Evolutionary conservation across 2,329 filamentous ascomycete species (phyloP).

Genomic region (Talaromyces verruculosus): DNA sequence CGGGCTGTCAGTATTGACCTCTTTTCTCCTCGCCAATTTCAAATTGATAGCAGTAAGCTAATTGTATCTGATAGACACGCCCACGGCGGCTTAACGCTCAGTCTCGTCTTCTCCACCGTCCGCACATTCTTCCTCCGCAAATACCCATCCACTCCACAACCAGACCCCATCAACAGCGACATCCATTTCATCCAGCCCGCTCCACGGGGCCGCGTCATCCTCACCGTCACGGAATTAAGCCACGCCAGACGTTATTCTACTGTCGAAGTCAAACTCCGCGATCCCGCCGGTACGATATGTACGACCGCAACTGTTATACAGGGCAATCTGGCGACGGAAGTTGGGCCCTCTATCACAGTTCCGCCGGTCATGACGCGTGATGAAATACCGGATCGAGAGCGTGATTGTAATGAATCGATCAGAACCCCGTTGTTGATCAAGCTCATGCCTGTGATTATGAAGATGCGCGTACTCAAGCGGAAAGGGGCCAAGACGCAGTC

Average conservation of each 20-base stretch:
- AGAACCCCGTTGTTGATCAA: slow-evolving; percentile 7
- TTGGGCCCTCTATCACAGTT: slow-evolving; percentile 8
- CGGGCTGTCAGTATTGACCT: slow-evolving; percentile 10
- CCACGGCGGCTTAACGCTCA: slow-evolving; percentile 17
- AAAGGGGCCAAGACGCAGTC: slow-evolving; percentile 13
- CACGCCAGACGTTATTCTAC: slow-evolving; percentile 17
- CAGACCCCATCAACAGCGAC: slow-evolving; percentile 19
- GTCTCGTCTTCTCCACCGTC: slow-evolving; percentile 17
- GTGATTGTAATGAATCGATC: slow-evolving; percentile 7
- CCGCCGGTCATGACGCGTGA: slow-evolving; percentile 13
- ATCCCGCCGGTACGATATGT: slow-evolving; percentile 11
- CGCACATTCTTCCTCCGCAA: slow-evolving; percentile 19
- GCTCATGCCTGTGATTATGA: slow-evolving; percentile 14
- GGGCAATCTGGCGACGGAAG: slow-evolving; percentile 17
- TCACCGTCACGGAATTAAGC: slow-evolving; percentile 16
- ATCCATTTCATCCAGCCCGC: slow-evolving; percentile 18
- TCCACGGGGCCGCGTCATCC: slow-evolving; percentile 13
- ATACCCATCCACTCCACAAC: slow-evolving; percentile 15
- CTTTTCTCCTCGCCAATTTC: background rate
- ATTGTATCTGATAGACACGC: slow-evolving; percentile 11
- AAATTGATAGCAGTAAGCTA: background rate
- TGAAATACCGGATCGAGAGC: slow-evolving; percentile 13
- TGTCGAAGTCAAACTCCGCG: slow-evolving; percentile 18
- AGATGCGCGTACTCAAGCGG: slow-evolving; percentile 15
- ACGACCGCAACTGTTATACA: slow-evolving; percentile 17